Percentiles rank a stretch among this genome's conserved stretches.
Evolutionary conservation across 2,329 filamentous ascomycete genomes (phyloP).

Genomic region (Hypoxylon sp.): DNA sequence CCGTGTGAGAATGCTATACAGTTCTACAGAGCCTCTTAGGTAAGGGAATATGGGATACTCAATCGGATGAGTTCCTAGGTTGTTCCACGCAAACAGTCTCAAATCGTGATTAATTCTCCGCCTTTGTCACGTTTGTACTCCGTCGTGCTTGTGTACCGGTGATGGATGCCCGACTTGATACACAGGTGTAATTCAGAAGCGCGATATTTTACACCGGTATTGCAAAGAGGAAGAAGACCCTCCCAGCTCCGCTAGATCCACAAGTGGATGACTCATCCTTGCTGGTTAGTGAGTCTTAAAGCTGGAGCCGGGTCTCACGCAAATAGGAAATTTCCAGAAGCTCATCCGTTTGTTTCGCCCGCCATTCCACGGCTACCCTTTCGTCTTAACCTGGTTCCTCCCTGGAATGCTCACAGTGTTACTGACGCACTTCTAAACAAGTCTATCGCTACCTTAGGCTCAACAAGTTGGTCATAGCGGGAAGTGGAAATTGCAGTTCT

Average conservation of each 20-base stretch:
- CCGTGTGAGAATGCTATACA: constrained; percentile 39
- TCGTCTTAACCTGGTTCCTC: constrained; percentile 25
- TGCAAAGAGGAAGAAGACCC: constrained; percentile 19
- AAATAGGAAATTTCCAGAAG: constrained; percentile 40
- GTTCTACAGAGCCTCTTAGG: constrained; percentile 31
- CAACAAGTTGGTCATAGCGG: constrained; percentile 18
- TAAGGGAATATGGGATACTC: constrained; percentile 27
- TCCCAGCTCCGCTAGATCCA: constrained; percentile 44
- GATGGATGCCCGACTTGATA: constrained; percentile 21
- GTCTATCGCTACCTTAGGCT: constrained; percentile 25
- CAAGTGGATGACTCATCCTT: constrained; percentile 47
- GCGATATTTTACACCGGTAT: constrained; percentile 21
- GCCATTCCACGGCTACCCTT: constrained; percentile 38
- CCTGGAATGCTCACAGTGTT: constrained; percentile 41
- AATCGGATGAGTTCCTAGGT: constrained; percentile 42
- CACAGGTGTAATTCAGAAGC: constrained; percentile 17
- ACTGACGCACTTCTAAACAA: constrained; percentile 45
- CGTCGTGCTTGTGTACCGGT: constrained; percentile 34
- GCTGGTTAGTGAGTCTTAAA: constrained; percentile 36
- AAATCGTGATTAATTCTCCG: constrained; percentile 48
- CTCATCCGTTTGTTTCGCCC: constrained; percentile 21
- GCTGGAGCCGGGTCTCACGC: constrained; percentile 32
- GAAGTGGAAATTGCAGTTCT: constrained; percentile 42
- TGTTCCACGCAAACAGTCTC: constrained; percentile 46
- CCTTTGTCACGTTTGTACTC: constrained; percentile 31